Evolutionary conservation across 108 stramenopile species (phyloP).

Genomic region (Nitzschia putrida): DNA sequence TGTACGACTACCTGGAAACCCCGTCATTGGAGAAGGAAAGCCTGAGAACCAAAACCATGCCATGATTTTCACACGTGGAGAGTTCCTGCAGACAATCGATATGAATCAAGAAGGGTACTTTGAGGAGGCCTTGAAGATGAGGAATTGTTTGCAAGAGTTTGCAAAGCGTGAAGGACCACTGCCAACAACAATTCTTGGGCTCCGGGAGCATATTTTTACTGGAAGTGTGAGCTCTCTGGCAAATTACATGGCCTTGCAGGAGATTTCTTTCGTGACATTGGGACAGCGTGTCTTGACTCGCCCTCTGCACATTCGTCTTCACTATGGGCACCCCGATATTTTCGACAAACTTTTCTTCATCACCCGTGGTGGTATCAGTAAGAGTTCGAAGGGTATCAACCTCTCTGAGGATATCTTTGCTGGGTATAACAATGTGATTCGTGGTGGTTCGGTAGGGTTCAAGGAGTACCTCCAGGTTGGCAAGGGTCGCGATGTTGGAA

Average conservation of each 20-base stretch:
- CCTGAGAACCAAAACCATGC: conserved; percentile 99
- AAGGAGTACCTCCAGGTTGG: conserved; percentile 97
- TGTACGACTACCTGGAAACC: conserved; percentile 95
- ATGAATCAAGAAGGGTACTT: conserved; percentile 99
- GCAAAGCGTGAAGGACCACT: conserved; percentile 84
- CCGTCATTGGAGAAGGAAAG: conserved; percentile 97
- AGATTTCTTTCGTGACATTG: conserved; percentile 95
- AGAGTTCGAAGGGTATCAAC: conserved; percentile 97
- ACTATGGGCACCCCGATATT: conserved; percentile 98
- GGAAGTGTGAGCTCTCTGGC: conserved; percentile 96
- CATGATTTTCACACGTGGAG: conserved; percentile 96
- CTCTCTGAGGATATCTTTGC: conserved; percentile 99
- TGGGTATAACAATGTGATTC: conserved; percentile 94
- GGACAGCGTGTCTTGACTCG: conserved; percentile 95
- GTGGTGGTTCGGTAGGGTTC: conserved; percentile 93
- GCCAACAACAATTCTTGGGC: conserved; percentile 92
- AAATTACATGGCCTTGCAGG: conserved; percentile 99
- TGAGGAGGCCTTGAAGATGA: conserved; percentile 98
- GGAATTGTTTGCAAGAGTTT: conserved; percentile 96
- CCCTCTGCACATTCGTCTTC: conserved; percentile 92
- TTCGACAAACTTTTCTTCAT: conserved; percentile 99
- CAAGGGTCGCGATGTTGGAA: conserved; percentile 98
- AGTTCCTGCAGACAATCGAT: conserved; percentile 97
- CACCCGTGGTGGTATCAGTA: conserved; percentile 94
- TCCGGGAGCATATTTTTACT: conserved; percentile 99